A percentile compares a stretch with the other conserved stretches of the same genome.
Evolutionary conservation across 2,329 filamentous ascomycete genomes (phyloP).

Genomic region (Polychaeton citri): DNA sequence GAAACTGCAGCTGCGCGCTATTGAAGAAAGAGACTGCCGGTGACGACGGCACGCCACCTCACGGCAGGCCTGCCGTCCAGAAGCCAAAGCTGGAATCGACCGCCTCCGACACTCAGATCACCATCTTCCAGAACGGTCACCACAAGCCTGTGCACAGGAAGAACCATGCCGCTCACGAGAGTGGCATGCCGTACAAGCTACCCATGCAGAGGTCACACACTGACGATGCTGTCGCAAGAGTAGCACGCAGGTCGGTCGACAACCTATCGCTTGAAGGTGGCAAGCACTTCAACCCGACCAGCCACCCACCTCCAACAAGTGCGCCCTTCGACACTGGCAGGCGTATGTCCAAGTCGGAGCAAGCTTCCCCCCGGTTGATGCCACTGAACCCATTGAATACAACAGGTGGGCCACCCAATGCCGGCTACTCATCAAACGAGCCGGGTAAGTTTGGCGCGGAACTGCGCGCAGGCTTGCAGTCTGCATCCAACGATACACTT

Average conservation of each 20-base stretch:
- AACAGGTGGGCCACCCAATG: conserved; percentile 2
- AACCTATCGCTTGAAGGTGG: conserved; percentile 28
- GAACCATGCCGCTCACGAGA: conserved; percentile 51
- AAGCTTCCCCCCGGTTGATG: conserved; percentile 15
- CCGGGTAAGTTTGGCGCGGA: neutral
- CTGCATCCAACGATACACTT: conserved; percentile 10
- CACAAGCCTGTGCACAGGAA: conserved; percentile 52
- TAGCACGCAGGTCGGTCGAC: conserved; percentile 39
- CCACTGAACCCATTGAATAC: conserved; percentile 3
- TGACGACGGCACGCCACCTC: conserved; percentile 16
- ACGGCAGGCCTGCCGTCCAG: conserved; percentile 28
- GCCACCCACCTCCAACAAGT: conserved; percentile 4
- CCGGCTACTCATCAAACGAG: neutral
- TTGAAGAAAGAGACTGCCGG: conserved; percentile 40
- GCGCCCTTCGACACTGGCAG: conserved; percentile 9
- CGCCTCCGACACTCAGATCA: conserved; percentile 47
- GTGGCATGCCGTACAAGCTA: conserved; percentile 49
- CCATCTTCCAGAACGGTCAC: conserved; percentile 49
- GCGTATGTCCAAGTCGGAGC: conserved; percentile 18
- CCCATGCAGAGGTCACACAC: conserved; percentile 43
- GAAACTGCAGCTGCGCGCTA: conserved; percentile 44
- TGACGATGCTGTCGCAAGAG: conserved; percentile 27
- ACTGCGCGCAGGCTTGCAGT: conserved; percentile 4
- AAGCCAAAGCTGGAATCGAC: conserved; percentile 45
- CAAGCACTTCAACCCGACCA: conserved; percentile 2